Percentiles rank a stretch among this genome's conserved stretches.
phyloP scores from a whole-genome alignment of 768 basidiomycete species.

The Suillus brevipes region DNA sequence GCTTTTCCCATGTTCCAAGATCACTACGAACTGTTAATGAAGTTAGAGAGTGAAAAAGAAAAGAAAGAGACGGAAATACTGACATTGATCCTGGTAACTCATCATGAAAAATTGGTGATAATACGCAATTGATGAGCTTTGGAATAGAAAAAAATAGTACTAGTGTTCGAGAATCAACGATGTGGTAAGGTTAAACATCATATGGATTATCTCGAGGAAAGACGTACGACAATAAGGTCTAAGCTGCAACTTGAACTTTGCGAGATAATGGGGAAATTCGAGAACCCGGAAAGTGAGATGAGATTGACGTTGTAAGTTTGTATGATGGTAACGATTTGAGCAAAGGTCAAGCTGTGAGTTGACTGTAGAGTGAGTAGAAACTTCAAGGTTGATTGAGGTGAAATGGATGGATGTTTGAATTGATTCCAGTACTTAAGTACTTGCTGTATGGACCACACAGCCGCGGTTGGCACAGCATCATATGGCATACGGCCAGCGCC shows the following conservation, averaged over 20 bases:
- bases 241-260: not conserved
- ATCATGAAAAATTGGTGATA: not conserved
- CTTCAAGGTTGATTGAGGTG: too few relatives aligned
- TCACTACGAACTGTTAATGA: not conserved
- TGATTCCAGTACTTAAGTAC: not conserved
- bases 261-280: too few relatives aligned
- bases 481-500: too few relatives aligned
- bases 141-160: not conserved
- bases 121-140: not conserved
- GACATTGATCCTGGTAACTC: not conserved
- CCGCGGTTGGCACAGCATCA: too few relatives aligned
- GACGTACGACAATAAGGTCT: not conserved
- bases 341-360: not conserved
- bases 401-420: not conserved
- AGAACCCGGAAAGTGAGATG: too few relatives aligned
- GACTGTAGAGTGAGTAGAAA: not conserved
- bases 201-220: not conserved
- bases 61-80: not conserved
- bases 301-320: too few relatives aligned
- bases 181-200: not conserved
- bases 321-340: not conserved
- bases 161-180: not conserved
- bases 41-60: not conserved
- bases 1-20: not conserved
- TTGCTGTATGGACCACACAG: not conserved